Percentiles rank a stretch among this genome's conserved stretches.
phyloP scores from a whole-genome alignment of 768 basidiomycete genomes.

The Phylloporus arenicola region DNA sequence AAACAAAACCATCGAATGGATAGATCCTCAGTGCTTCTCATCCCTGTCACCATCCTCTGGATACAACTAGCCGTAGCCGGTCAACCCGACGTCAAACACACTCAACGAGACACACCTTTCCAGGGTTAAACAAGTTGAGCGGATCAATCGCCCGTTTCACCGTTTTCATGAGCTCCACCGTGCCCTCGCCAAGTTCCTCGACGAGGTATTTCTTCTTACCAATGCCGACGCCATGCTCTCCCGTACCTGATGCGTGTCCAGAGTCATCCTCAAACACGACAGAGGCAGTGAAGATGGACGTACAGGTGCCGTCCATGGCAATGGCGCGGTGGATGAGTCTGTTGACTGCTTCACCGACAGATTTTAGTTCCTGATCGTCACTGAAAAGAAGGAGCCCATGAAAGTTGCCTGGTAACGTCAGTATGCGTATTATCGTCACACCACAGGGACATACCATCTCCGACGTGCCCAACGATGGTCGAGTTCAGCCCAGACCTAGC shows the following conservation, averaged over 20 bases:
- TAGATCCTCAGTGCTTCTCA: background rate
- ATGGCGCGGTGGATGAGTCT: constrained; percentile 69
- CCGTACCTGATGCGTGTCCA: constrained; percentile 48
- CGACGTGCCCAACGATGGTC: constrained; percentile 80
- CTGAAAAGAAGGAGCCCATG: constrained; percentile 52
- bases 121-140: constrained; percentile 78
- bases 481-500: constrained; percentile 48
- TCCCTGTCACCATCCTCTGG: constrained; percentile 6
- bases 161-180: constrained; percentile 80
- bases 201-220: constrained; percentile 81
- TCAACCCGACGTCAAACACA: background rate
- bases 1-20: background rate
- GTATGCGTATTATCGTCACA: background rate
- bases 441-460: constrained; percentile 54
- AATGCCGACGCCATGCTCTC: constrained; percentile 84
- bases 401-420: constrained; percentile 36
- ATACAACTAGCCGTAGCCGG: constrained; percentile 11
- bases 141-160: constrained; percentile 81
- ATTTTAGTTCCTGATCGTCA: constrained; percentile 51
- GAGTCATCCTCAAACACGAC: background rate
- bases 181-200: constrained; percentile 78
- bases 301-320: constrained; percentile 71
- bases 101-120: constrained; percentile 43
- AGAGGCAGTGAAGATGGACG: constrained; percentile 17
- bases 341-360: constrained; percentile 57